A percentile compares a stretch with the other conserved stretches of the same genome.
phyloP scores from a whole-genome alignment of 1,284 basidiomycete genomes.

The Erythrobasidium hasegawianum region DNA sequence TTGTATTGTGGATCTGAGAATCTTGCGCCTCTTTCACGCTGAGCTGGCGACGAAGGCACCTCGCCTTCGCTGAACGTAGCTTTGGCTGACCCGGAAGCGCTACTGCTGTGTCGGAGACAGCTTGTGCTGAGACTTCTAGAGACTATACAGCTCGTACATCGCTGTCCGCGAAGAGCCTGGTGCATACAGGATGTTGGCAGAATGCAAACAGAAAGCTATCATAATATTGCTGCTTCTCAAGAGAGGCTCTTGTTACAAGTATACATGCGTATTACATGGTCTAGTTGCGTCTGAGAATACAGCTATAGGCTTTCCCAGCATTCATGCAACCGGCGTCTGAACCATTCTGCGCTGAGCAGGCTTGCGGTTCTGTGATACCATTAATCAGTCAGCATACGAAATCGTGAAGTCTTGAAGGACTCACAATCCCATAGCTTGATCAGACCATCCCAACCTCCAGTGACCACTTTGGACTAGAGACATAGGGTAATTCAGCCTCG shows the following conservation, averaged over 20 bases:
- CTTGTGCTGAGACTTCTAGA: not conserved
- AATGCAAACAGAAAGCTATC: not conserved
- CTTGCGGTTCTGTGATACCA: too few relatives aligned
- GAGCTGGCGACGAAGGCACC: not conserved
- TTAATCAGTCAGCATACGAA: too few relatives aligned
- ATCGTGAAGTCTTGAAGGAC: too few relatives aligned
- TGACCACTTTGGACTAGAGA: slow-evolving; percentile 84
- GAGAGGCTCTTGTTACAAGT: not conserved
- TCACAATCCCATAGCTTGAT: slow-evolving; percentile 34
- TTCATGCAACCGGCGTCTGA: too few relatives aligned
- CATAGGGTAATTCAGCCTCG: slow-evolving; percentile 5
- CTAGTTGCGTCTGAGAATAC: too few relatives aligned
- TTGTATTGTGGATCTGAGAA: too few relatives aligned
- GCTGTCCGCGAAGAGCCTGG: not conserved
- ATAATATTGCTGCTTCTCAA: not conserved
- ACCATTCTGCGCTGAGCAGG: too few relatives aligned
- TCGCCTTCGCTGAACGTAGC: slow-evolving; percentile 7
- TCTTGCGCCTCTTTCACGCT: not conserved
- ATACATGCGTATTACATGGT: too few relatives aligned
- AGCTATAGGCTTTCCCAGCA: too few relatives aligned
- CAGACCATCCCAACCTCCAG: slow-evolving; percentile 88
- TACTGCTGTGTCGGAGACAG: not conserved
- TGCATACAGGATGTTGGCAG: not conserved
- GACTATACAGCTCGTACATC: not conserved
- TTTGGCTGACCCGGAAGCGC: slow-evolving; percentile 4